Evolutionary conservation across 768 basidiomycete species (phyloP), one percentile per base, ranked within the genome.

Genomic region (Tricholoma matsutake): DNA sequence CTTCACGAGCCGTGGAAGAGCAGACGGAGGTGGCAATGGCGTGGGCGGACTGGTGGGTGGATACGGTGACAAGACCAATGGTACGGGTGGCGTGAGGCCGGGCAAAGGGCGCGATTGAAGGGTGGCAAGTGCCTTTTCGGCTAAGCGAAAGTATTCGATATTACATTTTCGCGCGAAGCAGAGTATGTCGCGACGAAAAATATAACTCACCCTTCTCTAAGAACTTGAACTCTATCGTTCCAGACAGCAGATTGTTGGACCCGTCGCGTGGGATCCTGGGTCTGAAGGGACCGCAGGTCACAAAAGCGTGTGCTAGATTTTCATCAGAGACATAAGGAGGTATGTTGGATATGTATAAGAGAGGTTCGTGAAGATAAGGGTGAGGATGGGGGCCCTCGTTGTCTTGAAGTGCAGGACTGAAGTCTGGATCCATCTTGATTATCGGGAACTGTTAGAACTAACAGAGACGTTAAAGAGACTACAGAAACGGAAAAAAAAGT

Each of bases 61-160:
- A 71, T 91, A 94, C 2, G 93, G 92, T 2, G 93, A 94, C 47
- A 95, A 80, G 20, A 86, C 80, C 52, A 94, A 79, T 57, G 78
- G 75, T 1, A 86, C 84, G 2, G 85, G 77, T 1, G 88, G 86
- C 18, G 78, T 74, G 22, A 85, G 69, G 56, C 79, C 83, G 10
- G 86, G 88, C 43, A 94, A 80, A 45, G 83, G 83, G 65, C 89
- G 88, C 64, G 85, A 83, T 73, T 94, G 89, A 52, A 95, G 79
- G 9, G 88, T 94, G 13, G 92, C 88, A 25, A 95, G 80, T 13
- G 94, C 94, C 73, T 93, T 94, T 75, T 94, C 92, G 63, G 94
- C 94, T 94, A 32, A 8, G 51, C n/a, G 75, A 31, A 39, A 41
- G 64, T 22, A 64, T 34, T 41, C 54, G 29, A 63, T 53, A 41